Percentiles rank a stretch among this genome's conserved stretches.
Conservation (phyloP, 768 basidiomycete species). For the Trametes cinnabarina region DNA sequence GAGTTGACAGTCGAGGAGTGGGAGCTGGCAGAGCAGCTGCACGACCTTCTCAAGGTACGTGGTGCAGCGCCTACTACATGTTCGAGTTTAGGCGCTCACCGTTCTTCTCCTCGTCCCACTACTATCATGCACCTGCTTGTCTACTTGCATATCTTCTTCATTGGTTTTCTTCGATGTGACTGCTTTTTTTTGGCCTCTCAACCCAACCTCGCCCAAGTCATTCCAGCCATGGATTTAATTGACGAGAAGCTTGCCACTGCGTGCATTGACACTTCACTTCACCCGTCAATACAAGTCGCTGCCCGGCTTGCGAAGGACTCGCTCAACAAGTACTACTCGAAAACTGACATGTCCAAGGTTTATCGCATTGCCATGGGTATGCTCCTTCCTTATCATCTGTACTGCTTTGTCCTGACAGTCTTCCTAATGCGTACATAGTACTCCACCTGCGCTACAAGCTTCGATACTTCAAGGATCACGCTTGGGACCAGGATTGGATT, state of each 20-base stretch:
- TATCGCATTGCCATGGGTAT: constrained; percentile 37
- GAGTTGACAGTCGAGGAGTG: not conserved
- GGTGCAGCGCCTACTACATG: too few species aligned
- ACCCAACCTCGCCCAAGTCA: not conserved
- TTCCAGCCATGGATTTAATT: not conserved
- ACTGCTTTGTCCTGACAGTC: too few species aligned
- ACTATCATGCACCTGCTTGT: too few species aligned
- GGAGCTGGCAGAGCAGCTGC: not conserved
- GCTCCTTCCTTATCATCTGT: constrained; percentile 4
- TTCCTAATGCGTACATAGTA: not conserved
- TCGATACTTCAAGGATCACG: constrained; percentile 5
- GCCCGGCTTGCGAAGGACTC: constrained; percentile 27
- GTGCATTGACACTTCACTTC: not conserved
- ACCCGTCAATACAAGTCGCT: constrained; percentile 24
- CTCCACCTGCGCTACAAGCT: constrained; percentile 15
- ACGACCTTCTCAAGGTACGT: not conserved
- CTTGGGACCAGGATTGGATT: constrained; percentile 13
- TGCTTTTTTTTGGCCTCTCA: not conserved
- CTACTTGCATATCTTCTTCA: too few species aligned
- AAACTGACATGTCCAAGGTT: constrained; percentile 31
- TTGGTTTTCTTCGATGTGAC: not conserved
- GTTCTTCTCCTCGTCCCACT: too few species aligned
- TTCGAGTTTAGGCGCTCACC: too few species aligned
- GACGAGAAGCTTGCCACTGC: constrained; percentile 6
- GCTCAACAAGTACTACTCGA: constrained; percentile 34